Evolutionary conservation across 805 yeast genomes (phyloP).

Genomic region (Brettanomyces naardenensis): DNA sequence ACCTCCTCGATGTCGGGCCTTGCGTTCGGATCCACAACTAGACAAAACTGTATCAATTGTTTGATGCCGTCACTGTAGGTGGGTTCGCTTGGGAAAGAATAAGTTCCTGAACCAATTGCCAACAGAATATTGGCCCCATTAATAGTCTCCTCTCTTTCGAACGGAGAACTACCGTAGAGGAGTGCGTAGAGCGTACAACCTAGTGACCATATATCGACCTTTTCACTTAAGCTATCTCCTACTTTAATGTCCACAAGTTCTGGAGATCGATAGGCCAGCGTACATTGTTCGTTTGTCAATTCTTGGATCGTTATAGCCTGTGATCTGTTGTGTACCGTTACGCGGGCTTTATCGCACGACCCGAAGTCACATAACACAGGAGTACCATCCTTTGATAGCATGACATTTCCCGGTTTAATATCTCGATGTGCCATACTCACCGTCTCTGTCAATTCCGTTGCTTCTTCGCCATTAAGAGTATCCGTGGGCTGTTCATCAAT

Average conservation of each 20-base stretch:
- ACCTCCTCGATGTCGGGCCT: conserved; percentile 63
- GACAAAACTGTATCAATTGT: conserved; percentile 49
- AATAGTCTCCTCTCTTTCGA: conserved; percentile 72
- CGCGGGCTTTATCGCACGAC: conserved; percentile 59
- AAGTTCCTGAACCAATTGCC: conserved; percentile 67
- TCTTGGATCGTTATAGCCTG: conserved; percentile 76
- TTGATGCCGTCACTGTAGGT: conserved; percentile 49
- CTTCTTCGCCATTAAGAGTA: conserved; percentile 9
- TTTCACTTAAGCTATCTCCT: conserved; percentile 57
- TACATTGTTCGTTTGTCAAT: conserved; percentile 75
- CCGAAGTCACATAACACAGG: conserved; percentile 86
- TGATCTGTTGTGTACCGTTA: conserved; percentile 46
- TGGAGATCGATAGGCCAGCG: conserved; percentile 85
- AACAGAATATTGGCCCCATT: conserved; percentile 76
- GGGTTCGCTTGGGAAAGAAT: conserved; percentile 44
- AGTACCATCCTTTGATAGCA: conserved; percentile 64
- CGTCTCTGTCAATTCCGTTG: conserved; percentile 47
- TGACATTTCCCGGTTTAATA: conserved; percentile 81
- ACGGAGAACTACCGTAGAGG: conserved; percentile 77
- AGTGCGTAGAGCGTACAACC: conserved; percentile 79
- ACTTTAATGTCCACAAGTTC: conserved; percentile 75
- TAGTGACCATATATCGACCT: conserved; percentile 84
- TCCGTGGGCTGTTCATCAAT: conserved; percentile 7
- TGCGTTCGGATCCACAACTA: conserved; percentile 48
- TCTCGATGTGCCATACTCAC: conserved; percentile 80